Evolutionary conservation across 2,329 filamentous ascomycete species (phyloP).

Genomic region (Pseudophaeomoniella oleicola): DNA sequence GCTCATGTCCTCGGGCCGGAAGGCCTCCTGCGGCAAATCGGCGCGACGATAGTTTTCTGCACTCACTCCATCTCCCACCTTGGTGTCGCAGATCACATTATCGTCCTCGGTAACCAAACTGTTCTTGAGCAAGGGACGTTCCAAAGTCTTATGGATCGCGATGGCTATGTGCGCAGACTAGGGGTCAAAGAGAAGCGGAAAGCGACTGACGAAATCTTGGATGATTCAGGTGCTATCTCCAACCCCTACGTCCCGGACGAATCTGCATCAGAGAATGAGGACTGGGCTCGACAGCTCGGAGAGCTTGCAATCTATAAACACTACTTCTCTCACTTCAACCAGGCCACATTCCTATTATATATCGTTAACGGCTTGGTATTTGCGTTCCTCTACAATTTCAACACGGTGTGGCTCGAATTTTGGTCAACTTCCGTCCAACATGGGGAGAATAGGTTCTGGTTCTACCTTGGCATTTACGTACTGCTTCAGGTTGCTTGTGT

Average conservation of each 20-base stretch:
- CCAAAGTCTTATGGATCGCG: slow-evolving; percentile 12
- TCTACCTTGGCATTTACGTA: slow-evolving; percentile 15
- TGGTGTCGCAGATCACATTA: slow-evolving; percentile 24
- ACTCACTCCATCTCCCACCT: slow-evolving; percentile 25
- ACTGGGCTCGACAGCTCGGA: neutral
- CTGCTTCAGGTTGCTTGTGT: slow-evolving; percentile 13
- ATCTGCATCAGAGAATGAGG: neutral
- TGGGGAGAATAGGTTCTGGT: slow-evolving; percentile 10
- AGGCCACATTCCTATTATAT: slow-evolving; percentile 2
- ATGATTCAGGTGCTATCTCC: neutral
- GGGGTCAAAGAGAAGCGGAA: slow-evolving; percentile 2
- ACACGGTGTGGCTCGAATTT: slow-evolving; percentile 15
- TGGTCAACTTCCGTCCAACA: slow-evolving; percentile 12
- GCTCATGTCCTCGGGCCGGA: slow-evolving; percentile 23
- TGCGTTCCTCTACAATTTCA: slow-evolving; percentile 14
- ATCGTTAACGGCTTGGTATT: slow-evolving; percentile 9
- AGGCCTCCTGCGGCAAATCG: slow-evolving; percentile 25
- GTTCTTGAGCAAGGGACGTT: slow-evolving; percentile 22
- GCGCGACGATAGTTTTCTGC: slow-evolving; percentile 28
- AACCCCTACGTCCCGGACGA: too few relatives aligned
- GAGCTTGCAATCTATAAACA: slow-evolving; percentile 2
- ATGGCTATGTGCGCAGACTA: slow-evolving; percentile 8
- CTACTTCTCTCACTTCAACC: neutral
- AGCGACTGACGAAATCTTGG: neutral
- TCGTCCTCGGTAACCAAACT: slow-evolving; percentile 18